Conservation (phyloP, 2,329 filamentous ascomycete genomes). For the Hypoxylon sp. region DNA sequence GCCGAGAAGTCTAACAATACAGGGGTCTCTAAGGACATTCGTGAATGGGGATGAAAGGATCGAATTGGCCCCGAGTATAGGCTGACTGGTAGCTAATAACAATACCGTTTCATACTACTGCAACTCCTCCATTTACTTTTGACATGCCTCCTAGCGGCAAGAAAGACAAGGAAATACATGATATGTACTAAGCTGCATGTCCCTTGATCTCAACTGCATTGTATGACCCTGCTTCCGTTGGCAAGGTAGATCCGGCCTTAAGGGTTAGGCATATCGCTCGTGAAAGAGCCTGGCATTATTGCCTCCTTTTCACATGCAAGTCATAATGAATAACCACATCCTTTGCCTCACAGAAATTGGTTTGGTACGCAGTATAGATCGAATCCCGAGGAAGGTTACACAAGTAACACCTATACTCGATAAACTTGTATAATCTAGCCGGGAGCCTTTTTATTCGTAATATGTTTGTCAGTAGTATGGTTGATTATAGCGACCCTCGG, state of each 20-base stretch:
- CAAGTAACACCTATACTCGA: conserved; percentile 6
- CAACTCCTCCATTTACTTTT: background rate
- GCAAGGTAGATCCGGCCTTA: background rate
- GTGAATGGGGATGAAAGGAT: background rate
- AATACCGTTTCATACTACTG: background rate
- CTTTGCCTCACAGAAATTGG: background rate
- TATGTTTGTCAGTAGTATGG: background rate
- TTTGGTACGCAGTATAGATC: background rate
- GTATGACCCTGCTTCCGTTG: background rate
- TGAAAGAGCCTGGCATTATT: background rate
- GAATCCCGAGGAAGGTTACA: background rate
- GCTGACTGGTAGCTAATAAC: background rate
- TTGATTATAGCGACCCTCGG: conserved; percentile 1
- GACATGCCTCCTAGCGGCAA: background rate
- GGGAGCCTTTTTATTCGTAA: background rate
- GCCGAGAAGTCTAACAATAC: background rate
- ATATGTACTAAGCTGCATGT: conserved; percentile 8
- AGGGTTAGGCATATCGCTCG: background rate
- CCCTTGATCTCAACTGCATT: background rate
- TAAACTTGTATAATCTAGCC: no score
- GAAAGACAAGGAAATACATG: background rate
- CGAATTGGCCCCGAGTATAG: background rate
- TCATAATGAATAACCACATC: background rate
- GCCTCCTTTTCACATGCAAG: background rate
- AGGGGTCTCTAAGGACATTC: background rate